Conservation (phyloP, 208 protist genomes). For the Blastocrithidia nonstop region DNA sequence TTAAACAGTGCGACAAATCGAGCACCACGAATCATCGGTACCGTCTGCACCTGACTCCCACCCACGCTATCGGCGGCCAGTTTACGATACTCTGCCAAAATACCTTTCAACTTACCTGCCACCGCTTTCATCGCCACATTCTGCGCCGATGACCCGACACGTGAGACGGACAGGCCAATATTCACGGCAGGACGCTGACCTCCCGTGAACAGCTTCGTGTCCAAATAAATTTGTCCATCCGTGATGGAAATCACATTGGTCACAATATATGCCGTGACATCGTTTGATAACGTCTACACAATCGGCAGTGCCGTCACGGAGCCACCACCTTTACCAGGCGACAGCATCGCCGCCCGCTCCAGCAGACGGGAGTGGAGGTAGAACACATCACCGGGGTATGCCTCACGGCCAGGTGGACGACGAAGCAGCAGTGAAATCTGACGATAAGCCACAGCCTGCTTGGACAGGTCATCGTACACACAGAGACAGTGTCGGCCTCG, state of each 20-base stretch:
- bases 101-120: constrained; percentile 82
- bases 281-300: constrained; percentile 88
- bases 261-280: constrained; percentile 90
- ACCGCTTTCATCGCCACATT: constrained; percentile 89
- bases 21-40: constrained; percentile 72
- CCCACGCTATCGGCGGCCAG: constrained; percentile 74
- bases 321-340: constrained; percentile 54
- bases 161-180: constrained; percentile 90
- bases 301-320: constrained; percentile 87
- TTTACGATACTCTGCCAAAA: constrained; percentile 89
- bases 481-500: constrained; percentile 85
- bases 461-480: constrained; percentile 90
- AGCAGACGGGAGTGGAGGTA: constrained; percentile 90
- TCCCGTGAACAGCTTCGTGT: constrained; percentile 87
- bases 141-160: constrained; percentile 88
- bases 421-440: constrained; percentile 89
- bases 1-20: constrained; percentile 75
- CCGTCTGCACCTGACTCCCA: constrained; percentile 52
- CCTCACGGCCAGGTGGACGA: constrained; percentile 83
- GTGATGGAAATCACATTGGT: constrained; percentile 93
- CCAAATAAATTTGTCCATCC: constrained; percentile 91
- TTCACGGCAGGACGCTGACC: constrained; percentile 88
- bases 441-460: constrained; percentile 91
- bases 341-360: constrained; percentile 87
- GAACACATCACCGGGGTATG: constrained; percentile 92